Conservation (phyloP, 2,329 filamentous ascomycete genomes). For the Stagonosporopsis rhizophila region DNA sequence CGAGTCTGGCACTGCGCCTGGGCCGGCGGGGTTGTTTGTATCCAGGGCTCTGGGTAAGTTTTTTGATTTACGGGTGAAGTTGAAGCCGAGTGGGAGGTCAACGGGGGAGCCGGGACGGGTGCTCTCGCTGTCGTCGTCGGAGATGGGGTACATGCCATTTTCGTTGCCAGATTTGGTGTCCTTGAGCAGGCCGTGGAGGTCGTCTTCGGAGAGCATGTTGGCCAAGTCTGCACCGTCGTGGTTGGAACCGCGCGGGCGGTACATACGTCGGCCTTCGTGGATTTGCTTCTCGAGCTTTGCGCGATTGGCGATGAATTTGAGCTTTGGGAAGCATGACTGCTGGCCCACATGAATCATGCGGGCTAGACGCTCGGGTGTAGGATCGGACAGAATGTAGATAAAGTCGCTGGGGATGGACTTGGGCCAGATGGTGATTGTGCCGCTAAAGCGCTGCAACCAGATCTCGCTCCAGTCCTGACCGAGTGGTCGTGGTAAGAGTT, state of each 20-base stretch:
- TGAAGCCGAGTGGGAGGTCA: slow-evolving; percentile 38
- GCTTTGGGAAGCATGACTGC: slow-evolving; percentile 86
- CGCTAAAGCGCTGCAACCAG: slow-evolving; percentile 93
- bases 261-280: slow-evolving; percentile 61
- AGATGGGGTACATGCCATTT: slow-evolving; percentile 29
- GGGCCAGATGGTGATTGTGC: slow-evolving; percentile 96
- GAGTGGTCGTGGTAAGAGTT: slow-evolving; percentile 85
- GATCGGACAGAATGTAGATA: slow-evolving; percentile 84
- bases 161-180: slow-evolving; percentile 31
- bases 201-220: slow-evolving; percentile 56
- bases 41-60: slow-evolving; percentile 17
- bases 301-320: slow-evolving; percentile 89
- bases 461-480: slow-evolving; percentile 97
- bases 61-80: slow-evolving; percentile 33
- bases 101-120: slow-evolving; percentile 40
- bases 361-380: slow-evolving; percentile 74
- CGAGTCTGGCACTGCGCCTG: slow-evolving; percentile 31
- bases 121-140: slow-evolving; percentile 42
- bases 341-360: slow-evolving; percentile 91
- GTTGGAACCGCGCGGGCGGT: slow-evolving; percentile 41
- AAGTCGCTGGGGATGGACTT: slow-evolving; percentile 82
- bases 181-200: slow-evolving; percentile 52
- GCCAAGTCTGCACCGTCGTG: slow-evolving; percentile 43
- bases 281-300: slow-evolving; percentile 80
- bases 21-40: neutral